A percentile compares a stretch with the other conserved stretches of the same genome.
Conservation (phyloP, 2,329 filamentous ascomycete genomes). For the Rhynchosporium secalis region DNA sequence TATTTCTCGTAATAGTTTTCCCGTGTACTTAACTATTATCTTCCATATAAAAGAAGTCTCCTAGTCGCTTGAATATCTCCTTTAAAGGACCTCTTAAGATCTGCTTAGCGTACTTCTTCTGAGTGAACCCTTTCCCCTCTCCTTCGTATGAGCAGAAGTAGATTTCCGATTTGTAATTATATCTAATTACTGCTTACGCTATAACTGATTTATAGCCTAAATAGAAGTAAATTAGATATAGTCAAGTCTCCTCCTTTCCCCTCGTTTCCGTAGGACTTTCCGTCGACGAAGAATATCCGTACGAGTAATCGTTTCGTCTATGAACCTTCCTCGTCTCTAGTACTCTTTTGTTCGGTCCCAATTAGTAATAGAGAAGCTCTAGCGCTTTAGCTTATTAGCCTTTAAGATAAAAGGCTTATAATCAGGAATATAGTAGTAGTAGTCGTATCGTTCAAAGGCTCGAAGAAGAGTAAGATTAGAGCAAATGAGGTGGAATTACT, state of each 20-base stretch:
- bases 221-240: slow-evolving; percentile 24
- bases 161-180: slow-evolving; percentile 23
- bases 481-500: slow-evolving; percentile 2
- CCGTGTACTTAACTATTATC: too few relatives aligned
- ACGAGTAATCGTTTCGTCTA: slow-evolving; percentile 17
- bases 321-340: slow-evolving; percentile 18
- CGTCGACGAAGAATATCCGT: slow-evolving; percentile 9
- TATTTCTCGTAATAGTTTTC: too few relatives aligned
- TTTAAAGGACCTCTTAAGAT: slow-evolving; percentile 19
- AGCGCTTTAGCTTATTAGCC: slow-evolving; percentile 3
- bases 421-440: background rate
- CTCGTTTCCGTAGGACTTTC: background rate
- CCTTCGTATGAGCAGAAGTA: slow-evolving; percentile 20
- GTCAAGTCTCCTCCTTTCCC: slow-evolving; percentile 17
- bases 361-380: slow-evolving; percentile 20
- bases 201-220: slow-evolving; percentile 14
- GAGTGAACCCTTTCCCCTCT: slow-evolving; percentile 27
- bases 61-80: slow-evolving; percentile 15
- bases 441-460: slow-evolving; percentile 20
- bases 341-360: slow-evolving; percentile 21
- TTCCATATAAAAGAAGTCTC: slow-evolving; percentile 14
- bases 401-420: slow-evolving; percentile 17
- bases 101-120: slow-evolving; percentile 25
- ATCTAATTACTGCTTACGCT: slow-evolving; percentile 21
- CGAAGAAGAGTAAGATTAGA: slow-evolving; percentile 11